Base-by-base conservation (phyloP, 176 grass and related monocot genomes). In the Oryza nivara region DNA sequence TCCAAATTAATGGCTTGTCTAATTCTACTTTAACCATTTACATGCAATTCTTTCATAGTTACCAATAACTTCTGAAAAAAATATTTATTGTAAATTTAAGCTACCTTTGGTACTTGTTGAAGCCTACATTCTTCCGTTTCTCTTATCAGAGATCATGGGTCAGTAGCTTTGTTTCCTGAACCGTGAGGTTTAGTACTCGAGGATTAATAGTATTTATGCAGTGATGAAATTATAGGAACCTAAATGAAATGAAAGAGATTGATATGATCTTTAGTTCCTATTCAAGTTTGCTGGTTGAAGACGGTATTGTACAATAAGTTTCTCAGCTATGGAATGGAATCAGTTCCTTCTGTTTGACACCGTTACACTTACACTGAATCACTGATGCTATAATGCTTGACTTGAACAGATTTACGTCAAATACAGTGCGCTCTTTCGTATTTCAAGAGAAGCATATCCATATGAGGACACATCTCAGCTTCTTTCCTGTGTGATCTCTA, bases 381-480 rank as follows among this genome's bases (percentile, higher is more conserved):
- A 44, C 43, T 81, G 17, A 84, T 81, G 16, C 11, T n/a, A 38
- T 61, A 36, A n/a, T 52, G 70, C 65, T 70, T 82, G 77, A 20
- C 52, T 87, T 74, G 15, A 60, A 90, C 77, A 94, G 92, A 82
- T 97, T 74, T 94, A 97, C 68, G 72, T 93, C 70, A 97, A 97
- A 88, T 97, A 88, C 56, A 97, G 95, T 84, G 95, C 95, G 19
- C 81, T 97, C 56, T 94, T 97, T 74, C 92, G 92, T 65, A 65
- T 94, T 20, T 88, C 92, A 72, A 94, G 95, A 79, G 89, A 92
- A 63, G 51, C 83, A 48, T 87, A 92, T 91, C 95, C 95, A 1
- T 94, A 92, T 40, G 92, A 91, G 81, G 95, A 97, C 68, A 86
- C 91, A 40, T 25, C 85, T 52, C 68, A 78, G n/a, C 75, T 91